These are phyloP conservation scores for Acanthamoeba royreba DNA, from an alignment of 208 protist species.

Conservation along the genomic window DNA sequence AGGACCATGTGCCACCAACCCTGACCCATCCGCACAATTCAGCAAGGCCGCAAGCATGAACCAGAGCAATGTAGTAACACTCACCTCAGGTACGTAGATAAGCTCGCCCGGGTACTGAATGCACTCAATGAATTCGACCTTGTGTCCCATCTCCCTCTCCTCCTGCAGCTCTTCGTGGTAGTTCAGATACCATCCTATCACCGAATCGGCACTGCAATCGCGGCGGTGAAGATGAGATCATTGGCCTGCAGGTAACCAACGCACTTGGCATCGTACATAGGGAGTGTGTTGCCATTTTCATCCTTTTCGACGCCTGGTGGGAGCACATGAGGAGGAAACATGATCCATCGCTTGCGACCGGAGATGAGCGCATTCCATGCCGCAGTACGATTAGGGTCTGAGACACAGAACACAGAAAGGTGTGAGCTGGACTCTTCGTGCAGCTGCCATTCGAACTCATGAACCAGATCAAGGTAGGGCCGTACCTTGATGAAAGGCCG, in stretches of 20 bases:
- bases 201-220: constrained; percentile 25
- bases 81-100: constrained; percentile 54
- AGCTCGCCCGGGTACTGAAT: constrained; percentile 61
- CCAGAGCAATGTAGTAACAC: not conserved
- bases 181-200: constrained; percentile 63
- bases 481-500: constrained; percentile 52
- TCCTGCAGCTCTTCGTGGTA: constrained; percentile 56
- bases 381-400: constrained; percentile 62
- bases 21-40: constrained; percentile 39
- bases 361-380: constrained; percentile 61
- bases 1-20: constrained; percentile 68
- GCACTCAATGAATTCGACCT: constrained; percentile 53
- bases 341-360: constrained; percentile 61
- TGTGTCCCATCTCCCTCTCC: not conserved
- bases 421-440: not conserved
- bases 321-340: constrained; percentile 55
- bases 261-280: not conserved
- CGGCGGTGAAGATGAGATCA: not conserved
- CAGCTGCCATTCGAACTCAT: not conserved
- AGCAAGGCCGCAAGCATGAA: no score
- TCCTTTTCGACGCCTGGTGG: constrained; percentile 53
- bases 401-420: not conserved
- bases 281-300: not conserved
- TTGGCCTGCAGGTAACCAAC: not conserved
- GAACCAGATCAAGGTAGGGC: not conserved